Base-by-base conservation (phyloP, 805 yeast genomes). In the Metschnikowia picachoensis region DNA sequence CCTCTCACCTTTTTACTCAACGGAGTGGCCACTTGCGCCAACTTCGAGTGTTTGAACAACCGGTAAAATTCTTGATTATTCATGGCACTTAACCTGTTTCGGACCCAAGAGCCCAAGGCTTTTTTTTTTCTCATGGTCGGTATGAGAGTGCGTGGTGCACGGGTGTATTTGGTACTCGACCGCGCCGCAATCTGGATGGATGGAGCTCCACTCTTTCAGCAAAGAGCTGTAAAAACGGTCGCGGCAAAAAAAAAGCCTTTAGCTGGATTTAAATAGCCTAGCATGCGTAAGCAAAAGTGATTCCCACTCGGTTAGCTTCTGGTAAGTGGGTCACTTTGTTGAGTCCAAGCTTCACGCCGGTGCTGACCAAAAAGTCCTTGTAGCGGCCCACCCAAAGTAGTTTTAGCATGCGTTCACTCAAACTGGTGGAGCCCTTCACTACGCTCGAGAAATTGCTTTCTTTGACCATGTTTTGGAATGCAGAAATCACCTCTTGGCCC, bases 351-450 rank as follows among this genome's bases (percentile, higher is more conserved):
- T 76, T 80, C 7, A 80, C 72, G 0, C 97, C 97, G 1, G 92
- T 78, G 40, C 87, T 80, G 2, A 91, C 68, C 42, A 92, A 62
- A 61, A 92, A 86, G 36, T 88, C 95, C 56, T 85, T 83, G 57
- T 79, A 80, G 50, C 85, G 79, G 0, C 97, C 97, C 57, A 87
- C 97, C 97, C 97, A 92, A 37, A 87, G 67, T 6, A 90, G 40
- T 49, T 79, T 80, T 12, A 87, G 55, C 49, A 79, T 74, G 52
- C 73, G 76, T 42, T 82, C 84, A 37, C 79, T 81, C 29, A 88
- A 53, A 37, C 89, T 82, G 0, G 94, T 80, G 44, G 91, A 78
- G 3, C 83, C 65, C 61, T 87, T 90, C 53, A 90, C 63, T 12
- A 88, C 92, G 48, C 87, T 82, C 2, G 83, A 73, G 58, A 82